phyloP scores from a whole-genome alignment of 2,329 filamentous ascomycete genomes.

The Gyromitra esculenta region DNA sequence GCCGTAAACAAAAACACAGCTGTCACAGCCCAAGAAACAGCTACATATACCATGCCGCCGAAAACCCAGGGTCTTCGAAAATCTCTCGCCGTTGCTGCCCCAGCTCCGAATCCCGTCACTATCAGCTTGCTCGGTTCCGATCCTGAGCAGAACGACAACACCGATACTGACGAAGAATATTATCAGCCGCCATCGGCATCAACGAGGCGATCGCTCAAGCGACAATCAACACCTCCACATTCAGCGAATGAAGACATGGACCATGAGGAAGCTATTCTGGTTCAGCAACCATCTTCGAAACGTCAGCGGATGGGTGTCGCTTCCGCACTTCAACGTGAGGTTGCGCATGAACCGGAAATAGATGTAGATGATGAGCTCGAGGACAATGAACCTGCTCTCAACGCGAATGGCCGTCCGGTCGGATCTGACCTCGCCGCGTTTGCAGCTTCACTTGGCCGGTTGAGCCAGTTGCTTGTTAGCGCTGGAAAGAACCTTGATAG shows the following conservation, averaged over 20 bases:
- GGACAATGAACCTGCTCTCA: background rate
- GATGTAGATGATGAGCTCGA: background rate
- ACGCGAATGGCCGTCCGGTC: slow-evolving; percentile 20
- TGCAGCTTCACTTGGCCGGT: slow-evolving; percentile 30
- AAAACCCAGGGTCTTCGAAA: background rate
- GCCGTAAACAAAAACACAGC: background rate
- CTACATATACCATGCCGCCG: slow-evolving; percentile 1
- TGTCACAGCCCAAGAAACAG: background rate
- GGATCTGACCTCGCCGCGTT: slow-evolving; percentile 43
- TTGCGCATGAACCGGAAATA: slow-evolving; percentile 6
- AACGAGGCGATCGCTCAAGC: slow-evolving; percentile 3
- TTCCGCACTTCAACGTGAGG: background rate
- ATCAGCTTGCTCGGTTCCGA: background rate
- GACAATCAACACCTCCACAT: slow-evolving; percentile 18
- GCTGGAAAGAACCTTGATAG: slow-evolving; percentile 34
- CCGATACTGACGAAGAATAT: slow-evolving; percentile 28
- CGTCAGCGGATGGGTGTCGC: slow-evolving; percentile 5
- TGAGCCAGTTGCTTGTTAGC: slow-evolving; percentile 33
- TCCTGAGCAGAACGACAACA: background rate
- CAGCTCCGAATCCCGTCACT: background rate
- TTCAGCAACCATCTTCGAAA: slow-evolving; percentile 10
- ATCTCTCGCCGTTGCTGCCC: slow-evolving; percentile 4
- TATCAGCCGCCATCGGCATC: background rate
- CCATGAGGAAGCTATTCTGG: slow-evolving; percentile 17
- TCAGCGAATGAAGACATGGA: background rate